phyloP scores from a whole-genome alignment of 768 basidiomycete genomes.

The Lyophyllum shimeji region DNA sequence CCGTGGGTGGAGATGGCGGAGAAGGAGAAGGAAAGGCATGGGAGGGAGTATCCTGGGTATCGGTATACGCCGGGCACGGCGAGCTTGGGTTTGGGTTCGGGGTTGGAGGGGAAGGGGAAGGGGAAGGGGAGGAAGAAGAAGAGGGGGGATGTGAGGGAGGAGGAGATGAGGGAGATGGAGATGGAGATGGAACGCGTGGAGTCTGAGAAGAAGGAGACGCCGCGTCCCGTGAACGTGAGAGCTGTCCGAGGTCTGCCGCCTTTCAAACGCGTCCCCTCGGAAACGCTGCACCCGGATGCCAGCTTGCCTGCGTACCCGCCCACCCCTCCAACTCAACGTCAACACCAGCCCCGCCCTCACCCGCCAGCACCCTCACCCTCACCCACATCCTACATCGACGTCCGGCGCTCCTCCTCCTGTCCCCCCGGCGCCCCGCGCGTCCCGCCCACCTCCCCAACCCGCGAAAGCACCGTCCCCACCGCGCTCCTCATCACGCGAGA shows the following conservation, averaged over 20 bases:
- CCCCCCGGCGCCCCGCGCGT: constrained; percentile 15
- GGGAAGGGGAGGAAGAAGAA: background rate
- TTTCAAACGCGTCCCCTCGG: too few relatives aligned
- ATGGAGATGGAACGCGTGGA: background rate
- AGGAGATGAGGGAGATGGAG: background rate
- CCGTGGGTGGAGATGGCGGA: constrained; percentile 55
- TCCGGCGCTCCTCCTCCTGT: constrained; percentile 13
- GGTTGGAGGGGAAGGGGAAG: constrained; percentile 3
- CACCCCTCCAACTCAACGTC: background rate
- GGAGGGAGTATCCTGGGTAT: constrained; percentile 40
- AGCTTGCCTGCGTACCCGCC: background rate
- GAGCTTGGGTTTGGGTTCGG: too few relatives aligned
- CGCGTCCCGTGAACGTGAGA: too few relatives aligned
- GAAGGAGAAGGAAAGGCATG: constrained; percentile 45
- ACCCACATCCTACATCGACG: background rate
- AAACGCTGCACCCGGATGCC: background rate
- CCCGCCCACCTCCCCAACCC: background rate
- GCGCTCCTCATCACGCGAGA: constrained; percentile 19
- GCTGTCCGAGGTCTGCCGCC: too few relatives aligned
- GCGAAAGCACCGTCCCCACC: background rate
- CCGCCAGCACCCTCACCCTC: background rate
- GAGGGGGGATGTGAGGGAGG: background rate
- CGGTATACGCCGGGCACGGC: constrained; percentile 43
- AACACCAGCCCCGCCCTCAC: background rate
- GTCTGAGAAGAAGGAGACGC: too few relatives aligned